Evolutionary conservation across 228 moss, liverwort and hornwort genomes (phyloP), one percentile per base, ranked within the genome.

Genomic region (Sphagnum magellanicum): DNA sequence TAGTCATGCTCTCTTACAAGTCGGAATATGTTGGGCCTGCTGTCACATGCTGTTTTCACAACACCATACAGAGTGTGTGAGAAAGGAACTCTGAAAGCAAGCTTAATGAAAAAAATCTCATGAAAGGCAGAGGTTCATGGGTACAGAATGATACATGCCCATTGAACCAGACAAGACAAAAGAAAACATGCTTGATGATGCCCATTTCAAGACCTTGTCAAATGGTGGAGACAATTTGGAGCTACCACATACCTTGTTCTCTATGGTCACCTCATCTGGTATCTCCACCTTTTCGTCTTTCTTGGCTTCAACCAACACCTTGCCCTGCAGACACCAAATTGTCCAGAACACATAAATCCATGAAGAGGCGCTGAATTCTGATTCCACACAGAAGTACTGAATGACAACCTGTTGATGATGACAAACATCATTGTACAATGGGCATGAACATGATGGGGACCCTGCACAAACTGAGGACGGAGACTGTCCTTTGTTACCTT

Each of bases 271-370:
- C 52, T 77, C 79, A 52, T 93, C 98, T 3, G 91, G 87, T 4
- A 93, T 10, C 72, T 76, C 82, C 10, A 94, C 58, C 79, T 98
- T 94, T 74, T 88, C 85, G 13, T 84, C 87, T 71, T 91, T 85
- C 47, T 78, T 76, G 59, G 81, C 83, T 60, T 89, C 84, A 59
- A 92, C 79, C 10, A 88, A 65, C 5, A 98, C 93, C 77, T 87
- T 93, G 55, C 90, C 93, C 91, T 95, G 83, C 55, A 55, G 9
- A 55, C 12, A 8, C 55, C 55, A 55, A 55, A 55, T 55, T 8
- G 55, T 55, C 55, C 55, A 55, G 12, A 12, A 55, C 4, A 55
- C 55, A 12, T 55, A 12, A 32, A 32, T 32, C 32, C 32, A 32
- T 32, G 32, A 32, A 32, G 32, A 32, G 32, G 32, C 32, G 3